Evolutionary conservation across 176 grass and related monocot genomes (phyloP).

Genomic region (Triticum timopheevii): DNA sequence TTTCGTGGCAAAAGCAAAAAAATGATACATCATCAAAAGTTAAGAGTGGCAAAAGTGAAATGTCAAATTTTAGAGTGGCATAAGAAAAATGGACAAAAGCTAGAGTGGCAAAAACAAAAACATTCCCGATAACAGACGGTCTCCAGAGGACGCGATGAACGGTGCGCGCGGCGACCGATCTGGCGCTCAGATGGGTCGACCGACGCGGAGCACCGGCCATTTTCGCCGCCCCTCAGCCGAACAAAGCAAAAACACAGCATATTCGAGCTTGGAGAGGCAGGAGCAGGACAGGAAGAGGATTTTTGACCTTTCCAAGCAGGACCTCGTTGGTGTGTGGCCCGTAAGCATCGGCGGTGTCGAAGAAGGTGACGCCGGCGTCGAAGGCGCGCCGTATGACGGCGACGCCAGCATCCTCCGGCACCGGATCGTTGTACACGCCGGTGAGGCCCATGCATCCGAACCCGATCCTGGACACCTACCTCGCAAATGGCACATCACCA

Average conservation of each 20-base stretch:
- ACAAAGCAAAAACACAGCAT: neutral
- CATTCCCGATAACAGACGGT: too few species aligned
- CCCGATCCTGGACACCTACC: constrained; percentile 79
- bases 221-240: too few species aligned
- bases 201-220: too few species aligned
- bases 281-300: neutral
- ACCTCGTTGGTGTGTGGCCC: constrained; percentile 51
- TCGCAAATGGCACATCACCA: neutral
- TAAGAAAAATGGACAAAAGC: too few species aligned
- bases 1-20: too few species aligned
- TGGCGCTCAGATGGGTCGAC: too few species aligned
- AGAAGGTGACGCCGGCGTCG: constrained; percentile 63
- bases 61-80: too few species aligned
- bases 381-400: constrained; percentile 58
- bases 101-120: too few species aligned
- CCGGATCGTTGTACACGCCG: constrained; percentile 60
- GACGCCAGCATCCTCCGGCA: constrained; percentile 50
- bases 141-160: too few species aligned
- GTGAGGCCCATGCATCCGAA: constrained; percentile 83
- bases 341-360: constrained; percentile 45
- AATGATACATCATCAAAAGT: too few species aligned
- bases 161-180: too few species aligned
- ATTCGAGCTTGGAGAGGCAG: neutral
- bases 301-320: constrained; percentile 69
- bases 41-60: too few species aligned